Evolutionary conservation across 371 early-diverging fungal genomes (phyloP), one percentile per base, ranked within the genome.

Genomic region (Mucor irregularis): DNA sequence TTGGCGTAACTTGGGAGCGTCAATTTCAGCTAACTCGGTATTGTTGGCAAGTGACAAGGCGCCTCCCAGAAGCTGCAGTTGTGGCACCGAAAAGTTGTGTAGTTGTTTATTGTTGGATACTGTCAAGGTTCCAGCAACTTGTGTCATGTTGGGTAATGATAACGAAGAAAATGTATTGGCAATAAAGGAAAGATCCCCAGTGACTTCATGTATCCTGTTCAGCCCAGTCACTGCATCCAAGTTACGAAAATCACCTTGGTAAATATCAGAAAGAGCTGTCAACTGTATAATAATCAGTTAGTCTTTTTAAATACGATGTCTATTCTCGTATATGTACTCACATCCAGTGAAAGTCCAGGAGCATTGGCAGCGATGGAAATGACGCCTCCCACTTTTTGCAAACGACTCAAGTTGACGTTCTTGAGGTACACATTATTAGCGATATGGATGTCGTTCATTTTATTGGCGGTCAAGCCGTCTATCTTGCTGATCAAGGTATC

Each of bases 391-490:
- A 81, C 53, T 0, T 68, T 43, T 9, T 66, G 64, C 22, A 81
- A 17, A 8, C 57, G 55, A 2, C 62, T 65, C 44, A 80, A 64
- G 16, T 64, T 66, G 6, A 83, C 56, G 3, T 51, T 29, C 45
- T 70, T 74, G n/a, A 83, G 47, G 51, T 76, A 72, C 38, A 68
- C 68, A 60, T 83, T 83, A 51, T 78, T 76, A 43, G 74, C 73
- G 21, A 81, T 56, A 4, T 66, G 62, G 4, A 83, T 30, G 21
- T 71, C 67, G 1, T 55, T 50, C 2, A 69, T 65, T 19, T 69
- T 70, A 6, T 49, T 49, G n/a, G 71, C 34, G 3, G 49, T 61
- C 17, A 82, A 48, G 9, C 82, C 81, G 19, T 78, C 71, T 37
- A 82, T 57, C 2, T 69, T 68, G 1, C 69, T 74, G 21, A 70